phyloP scores from a whole-genome alignment of 345 rosid species.

The Jatropha curcas region DNA sequence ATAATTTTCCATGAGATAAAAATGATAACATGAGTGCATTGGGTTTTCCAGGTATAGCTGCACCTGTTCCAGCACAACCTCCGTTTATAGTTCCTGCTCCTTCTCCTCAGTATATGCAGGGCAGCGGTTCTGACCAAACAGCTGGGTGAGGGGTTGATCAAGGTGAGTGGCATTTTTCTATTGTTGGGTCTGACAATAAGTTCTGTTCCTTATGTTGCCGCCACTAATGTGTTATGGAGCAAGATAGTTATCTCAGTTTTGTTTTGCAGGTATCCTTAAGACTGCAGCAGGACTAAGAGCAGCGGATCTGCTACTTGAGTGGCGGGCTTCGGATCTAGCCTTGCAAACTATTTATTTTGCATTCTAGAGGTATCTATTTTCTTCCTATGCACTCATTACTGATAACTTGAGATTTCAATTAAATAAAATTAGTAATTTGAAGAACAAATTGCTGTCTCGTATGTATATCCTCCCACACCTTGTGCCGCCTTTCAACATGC shows the following conservation, averaged over 20 bases:
- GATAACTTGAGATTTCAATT: background rate
- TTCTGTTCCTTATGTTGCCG: background rate
- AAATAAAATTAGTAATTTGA: background rate
- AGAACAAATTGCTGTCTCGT: background rate
- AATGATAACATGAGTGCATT: constrained; percentile 14
- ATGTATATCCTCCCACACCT: no score
- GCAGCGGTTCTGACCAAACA: constrained; percentile 82
- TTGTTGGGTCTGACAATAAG: background rate
- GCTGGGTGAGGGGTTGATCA: constrained; percentile 69
- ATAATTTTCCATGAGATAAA: background rate
- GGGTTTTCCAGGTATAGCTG: constrained; percentile 43
- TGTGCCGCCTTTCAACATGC: no score
- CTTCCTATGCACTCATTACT: background rate
- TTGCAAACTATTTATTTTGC: constrained; percentile 66
- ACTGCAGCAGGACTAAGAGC: constrained; percentile 76
- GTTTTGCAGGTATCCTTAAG: constrained; percentile 64
- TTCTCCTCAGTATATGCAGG: constrained; percentile 68
- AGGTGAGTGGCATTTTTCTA: constrained; percentile 35
- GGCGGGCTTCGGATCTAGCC: constrained; percentile 86
- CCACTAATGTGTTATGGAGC: background rate
- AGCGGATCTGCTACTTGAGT: constrained; percentile 77
- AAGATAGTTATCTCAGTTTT: background rate
- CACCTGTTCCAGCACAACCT: constrained; percentile 59
- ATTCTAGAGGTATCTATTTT: constrained; percentile 68
- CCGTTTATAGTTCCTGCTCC: constrained; percentile 73